These are phyloP conservation scores for Saturnispora gosingensis DNA, from an alignment of 805 yeast species.

Conservation along the genomic window DNA sequence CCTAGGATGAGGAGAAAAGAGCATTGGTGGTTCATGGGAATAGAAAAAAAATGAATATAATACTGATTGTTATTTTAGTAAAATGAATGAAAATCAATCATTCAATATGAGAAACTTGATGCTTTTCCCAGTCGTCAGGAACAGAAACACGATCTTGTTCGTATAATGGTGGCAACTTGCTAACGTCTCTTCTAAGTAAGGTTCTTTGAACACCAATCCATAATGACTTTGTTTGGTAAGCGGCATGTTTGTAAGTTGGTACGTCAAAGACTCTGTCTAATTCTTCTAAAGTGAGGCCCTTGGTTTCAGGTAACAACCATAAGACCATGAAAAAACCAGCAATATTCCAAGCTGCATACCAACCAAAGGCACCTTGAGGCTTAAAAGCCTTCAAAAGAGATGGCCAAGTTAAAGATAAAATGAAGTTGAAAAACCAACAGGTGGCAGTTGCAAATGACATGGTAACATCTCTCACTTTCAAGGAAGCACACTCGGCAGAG, in stretches of 20 bases:
- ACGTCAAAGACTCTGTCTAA: conserved; percentile 46
- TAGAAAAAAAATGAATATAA: not conserved
- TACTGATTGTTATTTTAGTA: not conserved
- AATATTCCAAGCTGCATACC: conserved; percentile 42
- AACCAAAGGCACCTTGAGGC: conserved; percentile 73
- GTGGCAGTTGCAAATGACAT: conserved; percentile 64
- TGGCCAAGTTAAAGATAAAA: conserved; percentile 66
- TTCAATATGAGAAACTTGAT: conserved; percentile 41
- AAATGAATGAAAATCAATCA: not conserved
- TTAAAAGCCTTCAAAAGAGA: conserved; percentile 56
- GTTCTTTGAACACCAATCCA: conserved; percentile 36
- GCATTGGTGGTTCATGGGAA: not conserved
- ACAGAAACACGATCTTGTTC: conserved; percentile 51
- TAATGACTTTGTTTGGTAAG: conserved; percentile 32
- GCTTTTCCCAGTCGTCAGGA: conserved; percentile 52
- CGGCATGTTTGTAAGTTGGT: conserved; percentile 47
- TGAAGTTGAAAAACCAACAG: conserved; percentile 73
- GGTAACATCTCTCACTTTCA: conserved; percentile 66
- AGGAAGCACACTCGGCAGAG: conserved; percentile 54
- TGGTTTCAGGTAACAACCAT: conserved; percentile 81
- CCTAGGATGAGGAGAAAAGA: not conserved
- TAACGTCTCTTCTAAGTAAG: conserved; percentile 40
- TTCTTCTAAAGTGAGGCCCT: conserved; percentile 75
- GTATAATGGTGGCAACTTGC: conserved; percentile 47
- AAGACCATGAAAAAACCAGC: conserved; percentile 65